Percentiles rank a stretch among this genome's conserved stretches.
Conservation (phyloP, 73 alveolate species). For the Paramecium octaurelia region DNA sequence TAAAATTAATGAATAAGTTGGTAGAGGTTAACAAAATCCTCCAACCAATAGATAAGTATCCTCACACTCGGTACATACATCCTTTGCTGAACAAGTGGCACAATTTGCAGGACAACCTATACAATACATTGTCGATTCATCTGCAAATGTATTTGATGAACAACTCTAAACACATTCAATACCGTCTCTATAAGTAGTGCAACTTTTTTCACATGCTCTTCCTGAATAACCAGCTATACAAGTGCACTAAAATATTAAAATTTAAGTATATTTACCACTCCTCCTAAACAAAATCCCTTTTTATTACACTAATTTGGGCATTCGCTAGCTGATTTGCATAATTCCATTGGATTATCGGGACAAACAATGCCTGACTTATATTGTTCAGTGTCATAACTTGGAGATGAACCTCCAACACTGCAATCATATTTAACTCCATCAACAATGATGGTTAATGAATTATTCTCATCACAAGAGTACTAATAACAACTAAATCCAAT, state of each 20-base stretch:
- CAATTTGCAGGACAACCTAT: conserved; percentile 28
- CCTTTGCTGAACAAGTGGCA: neutral
- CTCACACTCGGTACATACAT: neutral
- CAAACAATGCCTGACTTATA: neutral
- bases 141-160: neutral
- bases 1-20: neutral
- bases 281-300: conserved; percentile 20
- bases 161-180: neutral
- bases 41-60: neutral
- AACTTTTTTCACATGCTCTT: neutral
- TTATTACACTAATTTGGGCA: conserved; percentile 7
- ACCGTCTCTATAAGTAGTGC: neutral
- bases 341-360: neutral
- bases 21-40: neutral
- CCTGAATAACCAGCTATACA: conserved; percentile 33
- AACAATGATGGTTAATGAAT: neutral
- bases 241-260: neutral
- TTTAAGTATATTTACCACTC: neutral
- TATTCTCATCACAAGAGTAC: neutral
- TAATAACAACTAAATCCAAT: neutral
- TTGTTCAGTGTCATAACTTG: neutral
- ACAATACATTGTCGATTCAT: neutral
- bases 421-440: neutral
- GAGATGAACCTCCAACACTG: neutral
- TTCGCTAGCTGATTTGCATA: neutral